phyloP scores from a whole-genome alignment of 192 early-diverging fungal species.

The Backusella mclennaniae region DNA sequence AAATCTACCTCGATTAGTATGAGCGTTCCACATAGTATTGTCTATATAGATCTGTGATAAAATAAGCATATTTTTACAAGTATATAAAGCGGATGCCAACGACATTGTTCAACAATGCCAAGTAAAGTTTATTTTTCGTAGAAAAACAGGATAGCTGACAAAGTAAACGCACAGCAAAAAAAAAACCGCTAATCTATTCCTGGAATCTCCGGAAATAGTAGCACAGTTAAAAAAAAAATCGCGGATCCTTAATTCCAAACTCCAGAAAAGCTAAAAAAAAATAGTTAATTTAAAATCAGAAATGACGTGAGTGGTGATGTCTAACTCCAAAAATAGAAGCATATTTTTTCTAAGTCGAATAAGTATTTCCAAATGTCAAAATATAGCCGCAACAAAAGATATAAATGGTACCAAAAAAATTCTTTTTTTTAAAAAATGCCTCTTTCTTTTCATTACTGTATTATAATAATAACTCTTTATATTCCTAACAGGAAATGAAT shows the following conservation, averaged over 20 bases:
- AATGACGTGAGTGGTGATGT: constrained; percentile 5
- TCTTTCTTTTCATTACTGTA: not conserved
- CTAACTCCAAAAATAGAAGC: not conserved
- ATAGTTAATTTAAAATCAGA: not conserved
- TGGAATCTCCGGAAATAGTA: not conserved
- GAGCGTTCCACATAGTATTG: not conserved
- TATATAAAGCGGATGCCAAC: not conserved
- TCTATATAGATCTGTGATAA: not conserved
- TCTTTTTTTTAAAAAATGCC: not conserved
- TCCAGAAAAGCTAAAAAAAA: not conserved
- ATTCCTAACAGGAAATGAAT: not conserved
- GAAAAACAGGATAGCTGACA: not conserved
- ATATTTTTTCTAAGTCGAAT: not conserved
- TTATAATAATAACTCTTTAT: not conserved
- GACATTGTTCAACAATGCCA: not conserved
- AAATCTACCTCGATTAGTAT: not conserved
- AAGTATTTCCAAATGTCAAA: constrained; percentile 1
- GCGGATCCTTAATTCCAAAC: not conserved
- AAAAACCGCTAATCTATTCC: not conserved
- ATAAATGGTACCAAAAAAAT: not conserved
- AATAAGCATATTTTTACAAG: not conserved
- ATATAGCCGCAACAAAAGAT: not conserved
- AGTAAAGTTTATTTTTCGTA: constrained; percentile 5
- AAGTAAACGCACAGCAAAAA: not conserved
- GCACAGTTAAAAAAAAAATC: not conserved